phyloP scores from a whole-genome alignment of 2,329 filamentous ascomycete species.

The Botrytis medusae region DNA sequence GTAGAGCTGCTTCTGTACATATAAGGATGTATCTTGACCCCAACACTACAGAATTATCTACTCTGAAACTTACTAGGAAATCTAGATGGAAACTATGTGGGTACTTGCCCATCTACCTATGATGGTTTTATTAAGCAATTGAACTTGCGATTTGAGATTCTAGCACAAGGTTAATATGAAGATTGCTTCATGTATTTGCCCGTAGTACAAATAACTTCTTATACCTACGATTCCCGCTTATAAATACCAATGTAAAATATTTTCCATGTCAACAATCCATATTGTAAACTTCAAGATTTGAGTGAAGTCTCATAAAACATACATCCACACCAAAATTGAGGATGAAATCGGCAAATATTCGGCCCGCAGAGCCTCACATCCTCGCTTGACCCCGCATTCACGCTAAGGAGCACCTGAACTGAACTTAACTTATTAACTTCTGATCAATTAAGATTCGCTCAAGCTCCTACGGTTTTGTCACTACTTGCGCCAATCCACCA shows the following conservation, averaged over 20 bases:
- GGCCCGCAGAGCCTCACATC: conserved; percentile 1
- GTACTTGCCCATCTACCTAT: neutral
- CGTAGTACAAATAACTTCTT: neutral
- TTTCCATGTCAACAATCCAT: too few species aligned
- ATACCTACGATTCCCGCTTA: neutral
- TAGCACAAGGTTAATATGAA: neutral
- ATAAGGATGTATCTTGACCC: neutral
- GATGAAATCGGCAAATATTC: neutral
- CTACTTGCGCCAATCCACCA: neutral
- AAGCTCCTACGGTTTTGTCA: neutral
- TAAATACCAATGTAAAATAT: neutral
- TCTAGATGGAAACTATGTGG: neutral
- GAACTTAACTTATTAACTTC: neutral
- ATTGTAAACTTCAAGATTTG: neutral
- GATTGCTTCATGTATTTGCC: neutral
- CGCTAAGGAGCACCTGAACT: neutral
- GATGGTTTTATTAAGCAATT: neutral
- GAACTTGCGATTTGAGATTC: neutral
- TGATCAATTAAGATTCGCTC: neutral
- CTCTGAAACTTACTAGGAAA: neutral
- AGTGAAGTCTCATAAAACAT: neutral
- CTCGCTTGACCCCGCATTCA: conserved; percentile 10
- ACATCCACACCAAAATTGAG: neutral
- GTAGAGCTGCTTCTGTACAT: neutral
- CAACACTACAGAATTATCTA: too few species aligned